Conservation (phyloP, 140 eudicot genomes). For the Stevia rebaudiana region DNA sequence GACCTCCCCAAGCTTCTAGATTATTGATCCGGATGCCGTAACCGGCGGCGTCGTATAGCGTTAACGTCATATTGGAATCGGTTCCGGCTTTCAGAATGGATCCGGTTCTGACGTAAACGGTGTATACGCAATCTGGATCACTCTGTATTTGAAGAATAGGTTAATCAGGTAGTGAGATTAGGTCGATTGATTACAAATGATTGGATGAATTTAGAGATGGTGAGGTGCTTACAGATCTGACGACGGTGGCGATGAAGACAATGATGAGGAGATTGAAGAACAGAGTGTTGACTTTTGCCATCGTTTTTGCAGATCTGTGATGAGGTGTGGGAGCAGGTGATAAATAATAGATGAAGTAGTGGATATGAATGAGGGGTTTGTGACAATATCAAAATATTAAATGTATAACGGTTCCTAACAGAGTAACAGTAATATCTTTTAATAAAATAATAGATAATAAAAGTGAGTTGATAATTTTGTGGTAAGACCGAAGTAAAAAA, state of each 20-base stretch:
- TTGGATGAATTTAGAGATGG: neutral
- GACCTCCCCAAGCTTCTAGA: slow-evolving; percentile 69
- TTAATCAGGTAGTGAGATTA: too few relatives aligned
- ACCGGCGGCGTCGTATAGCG: slow-evolving; percentile 49
- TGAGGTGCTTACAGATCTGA: slow-evolving; percentile 40
- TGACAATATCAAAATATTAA: too few relatives aligned
- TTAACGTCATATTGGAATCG: slow-evolving; percentile 47
- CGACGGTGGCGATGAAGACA: slow-evolving; percentile 27
- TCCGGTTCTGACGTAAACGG: slow-evolving; percentile 49
- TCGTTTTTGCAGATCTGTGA: slow-evolving; percentile 4
- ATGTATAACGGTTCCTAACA: too few relatives aligned
- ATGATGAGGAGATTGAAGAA: slow-evolving; percentile 25
- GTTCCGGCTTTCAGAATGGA: slow-evolving; percentile 58
- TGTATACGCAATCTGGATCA: slow-evolving; percentile 47
- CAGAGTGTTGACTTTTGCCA: slow-evolving; percentile 20
- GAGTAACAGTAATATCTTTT: too few relatives aligned
- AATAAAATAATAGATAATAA: too few relatives aligned
- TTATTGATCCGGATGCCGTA: slow-evolving; percentile 42
- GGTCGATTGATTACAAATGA: neutral
- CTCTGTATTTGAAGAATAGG: slow-evolving; percentile 27
- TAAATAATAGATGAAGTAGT: neutral
- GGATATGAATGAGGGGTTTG: neutral
- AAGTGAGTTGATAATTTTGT: too few relatives aligned
- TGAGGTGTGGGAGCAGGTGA: neutral
- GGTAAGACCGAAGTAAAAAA: too few relatives aligned